Percentiles rank a stretch among this genome's conserved stretches.
Conservation (phyloP, 2,329 filamentous ascomycete species). For the Exserohilum turcica region DNA sequence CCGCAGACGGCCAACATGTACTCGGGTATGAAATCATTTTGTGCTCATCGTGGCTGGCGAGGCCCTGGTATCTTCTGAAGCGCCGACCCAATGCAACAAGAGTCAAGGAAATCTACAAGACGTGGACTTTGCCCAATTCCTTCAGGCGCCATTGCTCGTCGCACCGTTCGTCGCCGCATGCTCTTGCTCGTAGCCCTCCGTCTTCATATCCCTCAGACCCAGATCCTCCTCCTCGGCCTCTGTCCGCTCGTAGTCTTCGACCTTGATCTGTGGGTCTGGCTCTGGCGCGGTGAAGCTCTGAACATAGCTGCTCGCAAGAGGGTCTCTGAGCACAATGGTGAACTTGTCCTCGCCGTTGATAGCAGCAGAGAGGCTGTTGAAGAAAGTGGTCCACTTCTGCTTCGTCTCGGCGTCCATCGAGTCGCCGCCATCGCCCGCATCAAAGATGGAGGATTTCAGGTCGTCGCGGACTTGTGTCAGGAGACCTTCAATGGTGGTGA, state of each 20-base stretch:
- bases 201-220: constrained; percentile 89
- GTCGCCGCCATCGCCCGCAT: constrained; percentile 77
- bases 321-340: constrained; percentile 82
- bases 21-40: constrained; percentile 5
- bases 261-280: constrained; percentile 80
- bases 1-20: background rate
- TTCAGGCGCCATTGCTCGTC: constrained; percentile 24
- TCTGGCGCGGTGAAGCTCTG: constrained; percentile 82
- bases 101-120: constrained; percentile 25
- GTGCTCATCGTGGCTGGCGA: constrained; percentile 38
- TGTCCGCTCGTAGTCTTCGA: constrained; percentile 83
- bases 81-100: constrained; percentile 33
- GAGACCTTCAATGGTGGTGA: constrained; percentile 95
- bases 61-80: constrained; percentile 44
- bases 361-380: constrained; percentile 73
- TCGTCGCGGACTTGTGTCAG: constrained; percentile 92
- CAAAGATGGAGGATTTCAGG: constrained; percentile 84
- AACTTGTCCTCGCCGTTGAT: constrained; percentile 82
- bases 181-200: constrained; percentile 76
- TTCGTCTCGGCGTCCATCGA: constrained; percentile 71
- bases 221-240: constrained; percentile 93
- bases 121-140: constrained; percentile 1
- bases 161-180: constrained; percentile 35
- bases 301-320: constrained; percentile 89
- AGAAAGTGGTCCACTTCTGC: constrained; percentile 80